These are phyloP conservation scores for Incumbomyces delicatus DNA, from an alignment of 2,329 filamentous ascomycete species.

Conservation along the genomic window DNA sequence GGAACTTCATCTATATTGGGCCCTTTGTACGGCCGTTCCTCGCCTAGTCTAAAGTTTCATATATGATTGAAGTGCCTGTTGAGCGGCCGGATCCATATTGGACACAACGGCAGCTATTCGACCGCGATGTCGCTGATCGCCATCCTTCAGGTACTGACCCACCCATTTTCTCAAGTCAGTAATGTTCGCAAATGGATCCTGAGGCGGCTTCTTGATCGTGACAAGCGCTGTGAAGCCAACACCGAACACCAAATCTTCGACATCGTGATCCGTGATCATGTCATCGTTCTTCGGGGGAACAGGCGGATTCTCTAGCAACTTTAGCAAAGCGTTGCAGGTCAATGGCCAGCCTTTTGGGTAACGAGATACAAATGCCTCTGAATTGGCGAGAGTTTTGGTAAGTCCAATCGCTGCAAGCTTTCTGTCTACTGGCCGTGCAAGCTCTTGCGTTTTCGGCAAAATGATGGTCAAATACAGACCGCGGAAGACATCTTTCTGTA, in stretches of 20 bases:
- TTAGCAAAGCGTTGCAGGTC: constrained; percentile 80
- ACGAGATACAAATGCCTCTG: constrained; percentile 67
- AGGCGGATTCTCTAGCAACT: constrained; percentile 81
- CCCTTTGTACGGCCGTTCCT: too few relatives aligned
- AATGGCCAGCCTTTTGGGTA: constrained; percentile 86
- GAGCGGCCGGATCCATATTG: constrained; percentile 55
- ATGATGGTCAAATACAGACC: constrained; percentile 72
- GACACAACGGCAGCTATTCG: constrained; percentile 63
- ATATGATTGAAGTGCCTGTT: constrained; percentile 39
- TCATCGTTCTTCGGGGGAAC: constrained; percentile 62
- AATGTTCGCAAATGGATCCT: constrained; percentile 80
- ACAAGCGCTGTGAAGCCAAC: constrained; percentile 89
- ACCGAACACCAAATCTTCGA: constrained; percentile 91
- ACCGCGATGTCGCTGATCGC: constrained; percentile 63
- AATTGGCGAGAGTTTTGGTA: constrained; percentile 84
- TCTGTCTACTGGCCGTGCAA: constrained; percentile 77
- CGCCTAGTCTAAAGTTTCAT: constrained; percentile 25
- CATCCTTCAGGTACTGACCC: constrained; percentile 64
- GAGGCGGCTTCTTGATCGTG: constrained; percentile 65
- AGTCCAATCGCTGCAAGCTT: constrained; percentile 90
- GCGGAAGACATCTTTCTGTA: constrained; percentile 53
- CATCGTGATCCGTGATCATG: constrained; percentile 73
- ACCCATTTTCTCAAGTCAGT: constrained; percentile 76
- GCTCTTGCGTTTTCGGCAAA: constrained; percentile 77
- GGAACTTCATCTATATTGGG: too few relatives aligned